Evolutionary conservation across 129 eudicot species (phyloP).

Genomic region (Flaveria robusta): DNA sequence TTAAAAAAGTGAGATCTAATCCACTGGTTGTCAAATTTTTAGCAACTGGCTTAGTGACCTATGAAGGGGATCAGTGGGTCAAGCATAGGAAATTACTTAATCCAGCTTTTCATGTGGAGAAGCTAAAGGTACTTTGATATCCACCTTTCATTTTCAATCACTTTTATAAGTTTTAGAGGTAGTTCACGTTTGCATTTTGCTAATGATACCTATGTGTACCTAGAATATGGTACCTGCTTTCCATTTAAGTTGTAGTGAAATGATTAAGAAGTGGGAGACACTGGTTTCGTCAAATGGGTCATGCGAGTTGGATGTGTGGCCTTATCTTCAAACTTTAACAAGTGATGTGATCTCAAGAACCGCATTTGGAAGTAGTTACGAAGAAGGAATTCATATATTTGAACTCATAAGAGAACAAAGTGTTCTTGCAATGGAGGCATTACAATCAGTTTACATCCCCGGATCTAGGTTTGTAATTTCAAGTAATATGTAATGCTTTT

Average conservation of each 20-base stretch:
- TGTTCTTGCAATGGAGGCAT: not conserved
- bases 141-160: not conserved
- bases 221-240: slow-evolving; percentile 25
- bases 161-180: too few relatives aligned
- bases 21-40: slow-evolving; percentile 7
- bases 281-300: not conserved
- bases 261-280: not conserved
- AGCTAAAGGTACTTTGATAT: slow-evolving; percentile 3
- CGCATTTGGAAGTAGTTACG: not conserved
- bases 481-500: too few relatives aligned
- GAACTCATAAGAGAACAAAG: not conserved
- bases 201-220: not conserved
- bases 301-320: not conserved
- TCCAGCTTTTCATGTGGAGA: slow-evolving; percentile 24
- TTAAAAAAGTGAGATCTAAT: not conserved
- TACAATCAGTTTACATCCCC: slow-evolving; percentile 15
- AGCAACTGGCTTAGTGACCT: slow-evolving; percentile 20
- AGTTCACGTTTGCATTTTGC: not conserved
- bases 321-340: not conserved
- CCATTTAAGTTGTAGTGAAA: not conserved
- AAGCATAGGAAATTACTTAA: slow-evolving; percentile 34
- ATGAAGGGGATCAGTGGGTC: slow-evolving; percentile 37
- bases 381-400: not conserved
- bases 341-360: not conserved
- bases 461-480: slow-evolving; percentile 11